Evolutionary conservation across 352 stramenopile species (phyloP).

Genomic region (Saprolegnia diclina): DNA sequence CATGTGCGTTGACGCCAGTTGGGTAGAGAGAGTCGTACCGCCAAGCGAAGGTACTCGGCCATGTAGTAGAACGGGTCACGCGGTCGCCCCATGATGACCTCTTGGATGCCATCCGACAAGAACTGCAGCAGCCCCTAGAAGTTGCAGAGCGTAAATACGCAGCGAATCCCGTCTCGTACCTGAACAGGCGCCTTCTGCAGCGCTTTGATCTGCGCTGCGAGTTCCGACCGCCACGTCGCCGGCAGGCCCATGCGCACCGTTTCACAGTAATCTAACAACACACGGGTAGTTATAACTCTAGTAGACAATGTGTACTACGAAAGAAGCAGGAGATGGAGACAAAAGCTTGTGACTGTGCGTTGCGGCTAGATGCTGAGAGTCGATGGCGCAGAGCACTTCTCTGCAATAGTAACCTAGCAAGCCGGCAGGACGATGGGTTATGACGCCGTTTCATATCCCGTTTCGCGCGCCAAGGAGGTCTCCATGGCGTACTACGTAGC

Average conservation of each 20-base stretch:
- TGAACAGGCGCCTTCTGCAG: neutral
- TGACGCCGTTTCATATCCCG: too few relatives aligned
- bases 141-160: neutral
- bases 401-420: too few relatives aligned
- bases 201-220: neutral
- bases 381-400: too few relatives aligned
- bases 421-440: too few relatives aligned
- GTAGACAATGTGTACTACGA: neutral
- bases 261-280: neutral
- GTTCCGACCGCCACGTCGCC: neutral
- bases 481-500: conserved; percentile 1
- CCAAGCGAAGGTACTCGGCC: conserved; percentile 9
- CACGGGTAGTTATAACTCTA: neutral
- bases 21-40: neutral
- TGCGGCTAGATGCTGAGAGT: too few relatives aligned
- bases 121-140: conserved; percentile 15
- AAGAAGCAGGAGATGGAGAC: neutral
- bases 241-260: neutral
- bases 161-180: neutral
- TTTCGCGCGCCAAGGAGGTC: neutral
- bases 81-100: conserved; percentile 21
- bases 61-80: conserved; percentile 24
- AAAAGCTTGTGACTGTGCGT: too few relatives aligned
- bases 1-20: neutral
- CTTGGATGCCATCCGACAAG: conserved; percentile 19